A percentile compares a stretch with the other conserved stretches of the same genome.
These are phyloP conservation scores for Cyanidioschyzon merolae DNA, from an alignment of 23 red algal species.

Conservation along the genomic window DNA sequence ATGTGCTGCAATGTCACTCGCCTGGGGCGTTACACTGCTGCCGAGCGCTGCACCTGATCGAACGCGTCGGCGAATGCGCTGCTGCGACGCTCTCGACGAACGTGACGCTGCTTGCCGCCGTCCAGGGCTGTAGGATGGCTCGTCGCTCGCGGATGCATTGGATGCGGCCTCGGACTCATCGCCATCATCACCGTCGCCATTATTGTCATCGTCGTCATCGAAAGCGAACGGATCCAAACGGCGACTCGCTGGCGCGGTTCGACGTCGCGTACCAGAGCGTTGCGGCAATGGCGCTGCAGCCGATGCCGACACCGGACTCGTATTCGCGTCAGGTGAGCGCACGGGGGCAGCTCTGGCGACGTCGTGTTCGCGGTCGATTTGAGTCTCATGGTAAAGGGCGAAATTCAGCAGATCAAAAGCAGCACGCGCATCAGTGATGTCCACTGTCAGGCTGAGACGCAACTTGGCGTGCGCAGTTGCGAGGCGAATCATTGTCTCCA, in stretches of 20 bases:
- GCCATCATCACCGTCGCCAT: constrained; percentile 17
- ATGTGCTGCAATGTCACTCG: not conserved
- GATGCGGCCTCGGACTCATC: not conserved
- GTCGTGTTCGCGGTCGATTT: not conserved
- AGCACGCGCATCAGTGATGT: constrained; percentile 42
- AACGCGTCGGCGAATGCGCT: not conserved
- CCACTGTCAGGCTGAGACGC: constrained; percentile 60
- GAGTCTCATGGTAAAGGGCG: constrained; percentile 71
- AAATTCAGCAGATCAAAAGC: constrained; percentile 65
- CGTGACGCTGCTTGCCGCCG: too few relatives aligned
- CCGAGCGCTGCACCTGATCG: not conserved
- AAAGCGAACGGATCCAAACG: not conserved
- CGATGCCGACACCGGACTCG: not conserved
- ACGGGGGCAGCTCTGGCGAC: not conserved
- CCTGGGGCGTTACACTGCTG: not conserved
- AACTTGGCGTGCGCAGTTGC: constrained; percentile 93
- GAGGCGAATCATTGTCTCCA: constrained; percentile 93
- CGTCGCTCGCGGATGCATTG: not conserved
- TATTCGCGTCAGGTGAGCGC: not conserved
- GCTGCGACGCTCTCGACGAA: not conserved
- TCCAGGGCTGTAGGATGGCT: too few relatives aligned
- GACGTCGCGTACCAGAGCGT: not conserved
- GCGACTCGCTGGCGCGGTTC: not conserved
- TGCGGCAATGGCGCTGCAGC: not conserved
- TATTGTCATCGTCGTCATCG: constrained; percentile 31